phyloP scores from a whole-genome alignment of 805 yeast species.

The Saccharomycopsis microspora region DNA sequence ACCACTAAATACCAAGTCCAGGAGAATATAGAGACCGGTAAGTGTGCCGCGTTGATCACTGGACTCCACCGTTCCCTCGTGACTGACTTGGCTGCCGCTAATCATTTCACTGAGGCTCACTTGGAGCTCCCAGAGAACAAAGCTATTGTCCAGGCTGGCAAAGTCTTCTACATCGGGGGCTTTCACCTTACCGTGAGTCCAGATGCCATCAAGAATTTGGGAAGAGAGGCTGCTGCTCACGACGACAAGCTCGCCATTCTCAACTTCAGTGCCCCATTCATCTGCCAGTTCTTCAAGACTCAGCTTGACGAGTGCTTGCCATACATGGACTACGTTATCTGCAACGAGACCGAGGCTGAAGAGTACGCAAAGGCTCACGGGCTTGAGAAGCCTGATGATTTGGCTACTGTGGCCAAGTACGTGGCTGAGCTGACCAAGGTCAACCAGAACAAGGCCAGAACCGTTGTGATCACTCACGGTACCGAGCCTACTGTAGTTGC shows the following conservation, averaged over 20 bases:
- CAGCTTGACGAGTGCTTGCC: constrained; percentile 71
- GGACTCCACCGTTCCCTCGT: constrained; percentile 86
- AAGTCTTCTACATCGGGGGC: constrained; percentile 92
- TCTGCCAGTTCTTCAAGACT: constrained; percentile 90
- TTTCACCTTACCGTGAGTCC: constrained; percentile 98
- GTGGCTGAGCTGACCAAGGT: constrained; percentile 72
- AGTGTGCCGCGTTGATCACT: constrained; percentile 91
- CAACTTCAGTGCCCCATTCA: constrained; percentile 95
- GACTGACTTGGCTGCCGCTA: constrained; percentile 96
- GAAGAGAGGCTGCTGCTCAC: constrained; percentile 79
- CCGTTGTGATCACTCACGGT: constrained; percentile 93
- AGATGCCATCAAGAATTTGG: constrained; percentile 80
- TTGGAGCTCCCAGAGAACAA: constrained; percentile 84
- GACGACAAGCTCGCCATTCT: constrained; percentile 66
- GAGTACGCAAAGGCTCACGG: constrained; percentile 85
- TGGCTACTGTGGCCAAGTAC: constrained; percentile 68
- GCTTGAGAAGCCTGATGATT: constrained; percentile 40
- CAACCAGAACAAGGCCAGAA: constrained; percentile 59
- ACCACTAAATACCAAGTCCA: constrained; percentile 77
- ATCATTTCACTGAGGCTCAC: constrained; percentile 86
- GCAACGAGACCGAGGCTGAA: constrained; percentile 95
- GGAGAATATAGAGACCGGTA: constrained; percentile 76
- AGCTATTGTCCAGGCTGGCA: constrained; percentile 71
- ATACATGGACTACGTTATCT: constrained; percentile 84
- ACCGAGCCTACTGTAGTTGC: constrained; percentile 81